Evolutionary conservation across 805 yeast species (phyloP).

Genomic region (Nakazawaea ambrosiae): DNA sequence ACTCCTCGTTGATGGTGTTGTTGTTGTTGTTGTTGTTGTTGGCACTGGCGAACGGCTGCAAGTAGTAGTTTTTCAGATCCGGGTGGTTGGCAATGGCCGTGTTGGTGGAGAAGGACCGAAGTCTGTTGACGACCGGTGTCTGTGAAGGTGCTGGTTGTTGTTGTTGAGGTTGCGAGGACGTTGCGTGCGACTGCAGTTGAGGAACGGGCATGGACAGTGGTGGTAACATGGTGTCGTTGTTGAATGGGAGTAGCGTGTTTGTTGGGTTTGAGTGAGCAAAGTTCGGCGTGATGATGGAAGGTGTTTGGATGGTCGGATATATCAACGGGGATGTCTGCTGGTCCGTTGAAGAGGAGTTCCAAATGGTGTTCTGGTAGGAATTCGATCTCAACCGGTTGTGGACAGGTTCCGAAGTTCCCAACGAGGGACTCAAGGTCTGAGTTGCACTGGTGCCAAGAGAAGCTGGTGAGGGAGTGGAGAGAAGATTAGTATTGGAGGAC

Average conservation of each 20-base stretch:
- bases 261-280: conserved; percentile 4
- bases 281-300: conserved; percentile 6
- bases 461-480: not conserved
- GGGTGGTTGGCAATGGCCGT: conserved; percentile 16
- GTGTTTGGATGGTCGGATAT: conserved; percentile 6
- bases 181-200: no score
- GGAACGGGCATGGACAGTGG: conserved; percentile 10
- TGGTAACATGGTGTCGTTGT: conserved; percentile 1
- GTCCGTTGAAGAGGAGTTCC: conserved; percentile 28
- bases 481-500: conserved; percentile 12
- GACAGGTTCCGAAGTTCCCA: conserved; percentile 19
- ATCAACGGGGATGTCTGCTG: conserved; percentile 6
- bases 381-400: conserved; percentile 45
- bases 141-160: conserved; percentile 11
- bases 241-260: not conserved
- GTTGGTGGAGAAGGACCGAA: conserved; percentile 46
- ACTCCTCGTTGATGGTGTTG: conserved; percentile 10
- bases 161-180: no score
- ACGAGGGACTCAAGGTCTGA: conserved; percentile 19
- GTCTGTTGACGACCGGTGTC: conserved; percentile 19
- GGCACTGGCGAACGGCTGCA: conserved; percentile 15
- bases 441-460: no score
- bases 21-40: conserved; percentile 15
- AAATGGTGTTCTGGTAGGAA: conserved; percentile 48
- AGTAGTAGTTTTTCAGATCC: conserved; percentile 36